Conservation (phyloP, 768 basidiomycete genomes). For the Suillus clintonianus region DNA sequence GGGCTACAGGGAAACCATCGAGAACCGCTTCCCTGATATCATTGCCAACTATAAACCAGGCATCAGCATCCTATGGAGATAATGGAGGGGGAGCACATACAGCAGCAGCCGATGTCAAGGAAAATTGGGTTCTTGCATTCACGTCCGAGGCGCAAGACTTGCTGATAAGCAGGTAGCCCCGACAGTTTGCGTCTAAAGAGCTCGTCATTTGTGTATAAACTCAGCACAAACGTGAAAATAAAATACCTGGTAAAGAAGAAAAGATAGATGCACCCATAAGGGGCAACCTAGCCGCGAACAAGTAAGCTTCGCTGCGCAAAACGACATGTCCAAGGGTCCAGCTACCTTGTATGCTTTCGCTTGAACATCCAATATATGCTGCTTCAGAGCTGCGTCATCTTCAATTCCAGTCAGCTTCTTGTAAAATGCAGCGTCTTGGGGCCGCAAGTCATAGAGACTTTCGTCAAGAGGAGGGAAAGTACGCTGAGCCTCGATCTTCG, state of each 20-base stretch:
- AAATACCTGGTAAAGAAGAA: background rate
- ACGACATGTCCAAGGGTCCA: background rate
- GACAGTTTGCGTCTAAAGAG: background rate
- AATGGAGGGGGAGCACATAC: slow-evolving; percentile 20
- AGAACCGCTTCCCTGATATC: slow-evolving; percentile 35
- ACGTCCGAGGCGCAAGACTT: slow-evolving; percentile 31
- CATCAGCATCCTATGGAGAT: background rate
- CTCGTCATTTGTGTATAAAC: background rate
- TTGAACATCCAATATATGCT: slow-evolving; percentile 27
- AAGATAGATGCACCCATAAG: slow-evolving; percentile 7
- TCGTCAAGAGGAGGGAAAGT: slow-evolving; percentile 5
- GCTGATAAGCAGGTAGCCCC: slow-evolving; percentile 6
- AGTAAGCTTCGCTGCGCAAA: background rate
- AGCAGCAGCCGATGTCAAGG: slow-evolving; percentile 43
- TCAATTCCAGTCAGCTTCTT: slow-evolving; percentile 25
- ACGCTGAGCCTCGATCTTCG: background rate
- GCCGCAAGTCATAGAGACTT: slow-evolving; percentile 1
- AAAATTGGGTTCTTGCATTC: slow-evolving; percentile 34
- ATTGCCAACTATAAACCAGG: slow-evolving; percentile 31
- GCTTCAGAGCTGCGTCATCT: slow-evolving; percentile 23
- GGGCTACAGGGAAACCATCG: slow-evolving; percentile 39
- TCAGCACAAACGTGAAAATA: background rate
- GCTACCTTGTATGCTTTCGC: slow-evolving; percentile 25
- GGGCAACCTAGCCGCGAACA: slow-evolving; percentile 8
- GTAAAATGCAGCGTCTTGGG: slow-evolving; percentile 17